Conservation (phyloP, 805 yeast genomes). For the Yamadazyma ubonensis region DNA sequence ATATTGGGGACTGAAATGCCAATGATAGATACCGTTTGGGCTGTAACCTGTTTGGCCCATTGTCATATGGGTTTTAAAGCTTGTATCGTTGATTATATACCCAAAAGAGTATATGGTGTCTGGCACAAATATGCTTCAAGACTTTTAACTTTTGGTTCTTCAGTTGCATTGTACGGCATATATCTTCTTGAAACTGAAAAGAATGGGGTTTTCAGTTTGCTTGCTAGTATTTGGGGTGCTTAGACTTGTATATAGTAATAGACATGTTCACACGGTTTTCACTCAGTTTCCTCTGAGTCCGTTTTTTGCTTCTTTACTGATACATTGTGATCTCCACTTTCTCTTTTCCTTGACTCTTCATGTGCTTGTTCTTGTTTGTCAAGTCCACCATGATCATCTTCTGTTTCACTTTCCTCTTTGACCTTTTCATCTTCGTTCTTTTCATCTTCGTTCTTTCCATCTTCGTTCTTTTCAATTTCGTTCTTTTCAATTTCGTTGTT, state of each 20-base stretch:
- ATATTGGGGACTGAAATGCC: conserved; percentile 71
- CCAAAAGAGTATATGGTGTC: conserved; percentile 77
- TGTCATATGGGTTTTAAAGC: conserved; percentile 83
- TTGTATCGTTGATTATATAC: conserved; percentile 92
- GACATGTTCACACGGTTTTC: conserved; percentile 1
- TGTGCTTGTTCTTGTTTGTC: no score
- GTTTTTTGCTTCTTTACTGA: no score
- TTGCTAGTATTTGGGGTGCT: conserved; percentile 62
- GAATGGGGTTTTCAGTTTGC: conserved; percentile 71
- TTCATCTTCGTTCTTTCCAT: neutral
- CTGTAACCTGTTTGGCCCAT: conserved; percentile 69
- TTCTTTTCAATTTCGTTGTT: no score
- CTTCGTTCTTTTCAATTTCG: neutral
- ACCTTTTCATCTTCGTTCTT: no score
- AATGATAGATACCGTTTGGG: conserved; percentile 67
- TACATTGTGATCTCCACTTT: no score
- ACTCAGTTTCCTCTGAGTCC: no score
- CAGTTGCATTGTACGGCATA: conserved; percentile 71
- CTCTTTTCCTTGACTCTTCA: no score
- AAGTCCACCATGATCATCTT: no score
- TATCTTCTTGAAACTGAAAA: conserved; percentile 78
- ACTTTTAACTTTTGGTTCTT: conserved; percentile 70
- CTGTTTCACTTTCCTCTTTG: no score
- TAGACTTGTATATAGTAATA: conserved; percentile 12
- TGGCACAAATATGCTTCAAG: conserved; percentile 69